Conservation (phyloP, 805 yeast genomes). For the Soucietia sequanensis region DNA sequence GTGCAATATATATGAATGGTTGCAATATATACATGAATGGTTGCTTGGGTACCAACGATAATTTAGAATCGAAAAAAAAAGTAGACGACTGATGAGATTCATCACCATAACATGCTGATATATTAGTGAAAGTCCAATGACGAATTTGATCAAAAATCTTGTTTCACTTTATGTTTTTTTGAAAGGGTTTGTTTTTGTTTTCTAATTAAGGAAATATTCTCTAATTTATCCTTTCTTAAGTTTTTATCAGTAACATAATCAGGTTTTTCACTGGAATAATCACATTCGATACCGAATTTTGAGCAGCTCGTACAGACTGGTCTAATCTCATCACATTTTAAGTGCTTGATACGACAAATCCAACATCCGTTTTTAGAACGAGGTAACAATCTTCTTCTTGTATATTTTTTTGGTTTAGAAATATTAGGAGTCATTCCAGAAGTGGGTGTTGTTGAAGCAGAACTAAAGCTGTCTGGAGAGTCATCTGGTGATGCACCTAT, state of each 20-base stretch:
- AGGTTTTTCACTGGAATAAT: conserved; percentile 38
- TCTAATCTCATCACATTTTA: conserved; percentile 42
- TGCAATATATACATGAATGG: too few species aligned
- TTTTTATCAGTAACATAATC: conserved; percentile 35
- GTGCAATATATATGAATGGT: too few species aligned
- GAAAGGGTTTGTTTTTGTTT: conserved; percentile 14
- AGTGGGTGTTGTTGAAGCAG: conserved; percentile 1
- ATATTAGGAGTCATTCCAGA: conserved; percentile 2
- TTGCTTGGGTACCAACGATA: too few species aligned
- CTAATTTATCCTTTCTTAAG: conserved; percentile 33
- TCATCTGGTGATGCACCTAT: conserved; percentile 2
- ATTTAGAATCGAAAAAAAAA: too few species aligned
- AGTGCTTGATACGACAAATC: conserved; percentile 46
- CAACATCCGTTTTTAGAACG: conserved; percentile 45
- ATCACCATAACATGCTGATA: too few species aligned
- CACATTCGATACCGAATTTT: conserved; percentile 42
- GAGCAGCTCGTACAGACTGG: conserved; percentile 38
- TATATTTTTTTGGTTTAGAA: conserved; percentile 30
- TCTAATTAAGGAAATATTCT: conserved; percentile 27
- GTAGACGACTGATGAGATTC: too few species aligned
- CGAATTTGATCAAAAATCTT: too few species aligned
- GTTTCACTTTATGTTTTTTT: too few species aligned
- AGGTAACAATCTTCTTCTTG: conserved; percentile 38
- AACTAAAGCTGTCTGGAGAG: conserved; percentile 2
- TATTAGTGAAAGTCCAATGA: too few species aligned